A percentile compares a stretch with the other conserved stretches of the same genome.
These are phyloP conservation scores for Backusella luteola DNA, from an alignment of 192 early-diverging fungal genomes.

Conservation along the genomic window DNA sequence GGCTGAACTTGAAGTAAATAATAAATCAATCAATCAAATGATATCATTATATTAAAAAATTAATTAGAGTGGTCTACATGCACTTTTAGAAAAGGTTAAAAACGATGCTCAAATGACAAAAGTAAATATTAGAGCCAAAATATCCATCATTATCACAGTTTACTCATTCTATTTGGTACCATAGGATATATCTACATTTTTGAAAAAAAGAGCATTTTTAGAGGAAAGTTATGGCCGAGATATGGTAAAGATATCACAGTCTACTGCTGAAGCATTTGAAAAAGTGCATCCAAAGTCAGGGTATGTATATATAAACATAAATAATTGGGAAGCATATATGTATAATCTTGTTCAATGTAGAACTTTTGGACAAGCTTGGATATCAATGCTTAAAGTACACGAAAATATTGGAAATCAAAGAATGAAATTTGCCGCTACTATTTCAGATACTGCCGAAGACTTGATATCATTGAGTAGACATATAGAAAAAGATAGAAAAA, in stretches of 20 bases:
- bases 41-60: background rate
- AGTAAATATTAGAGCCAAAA: constrained; percentile 32
- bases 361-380: constrained; percentile 76
- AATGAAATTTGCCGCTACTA: constrained; percentile 68
- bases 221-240: constrained; percentile 89
- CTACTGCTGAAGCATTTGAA: constrained; percentile 58
- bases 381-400: constrained; percentile 76
- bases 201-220: constrained; percentile 85
- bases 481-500: constrained; percentile 75
- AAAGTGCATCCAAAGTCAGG: constrained; percentile 56
- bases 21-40: background rate
- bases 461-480: constrained; percentile 70
- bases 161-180: background rate
- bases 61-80: constrained; percentile 61
- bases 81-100: constrained; percentile 70
- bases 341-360: background rate
- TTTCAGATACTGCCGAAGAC: constrained; percentile 81
- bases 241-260: constrained; percentile 77
- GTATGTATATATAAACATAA: constrained; percentile 27
- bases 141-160: no score
- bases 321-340: background rate
- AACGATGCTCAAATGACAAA: constrained; percentile 64
- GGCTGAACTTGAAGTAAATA: constrained; percentile 10
- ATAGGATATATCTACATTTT: constrained; percentile 75
- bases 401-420: constrained; percentile 79